Base-by-base conservation (phyloP, 1,284 basidiomycete species). In the Heterobasidion irregulare region DNA sequence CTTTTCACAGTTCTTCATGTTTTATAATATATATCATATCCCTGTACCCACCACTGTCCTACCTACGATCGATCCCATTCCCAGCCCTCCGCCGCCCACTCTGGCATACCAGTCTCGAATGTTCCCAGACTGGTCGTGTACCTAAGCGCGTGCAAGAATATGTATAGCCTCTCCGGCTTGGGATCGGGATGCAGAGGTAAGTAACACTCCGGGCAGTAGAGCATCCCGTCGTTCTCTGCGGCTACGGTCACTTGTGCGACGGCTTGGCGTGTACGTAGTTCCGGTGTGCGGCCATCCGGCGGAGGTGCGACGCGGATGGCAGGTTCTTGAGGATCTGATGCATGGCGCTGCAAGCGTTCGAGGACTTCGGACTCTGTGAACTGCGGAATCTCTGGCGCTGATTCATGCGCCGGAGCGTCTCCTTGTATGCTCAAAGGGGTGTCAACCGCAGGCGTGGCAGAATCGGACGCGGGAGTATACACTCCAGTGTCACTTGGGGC, bases 121-220 rank as follows among this genome's bases (percentile, higher is more conserved):
- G 71, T 67, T 0, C 89, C 89, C 52, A 91, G 68, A 59, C 83
- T 86, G 6, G 84, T 84, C 54, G 86, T 89, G 70, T 94, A 97
- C 62, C 82, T 77, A 63, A 91, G 71, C 10, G 94, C 94, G 66
- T 98, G 94, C 63, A 98, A 73, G 73, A 94, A 98, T 61, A 98
- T 98, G 70, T 93, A 97, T 56, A 97, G 72, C 57, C 83, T 84
- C 68, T 94, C 91, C 2, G 93, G 92, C 64, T 83, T 84, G 1
- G 94, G 94, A 70, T 98, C 94, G 8, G 92, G 91, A 54, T 94
- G 84, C 8, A 97, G 71, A 13, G 94, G 94, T 34, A 95, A 75
- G 69, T 89, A 96, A 67, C 94, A 98, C 65, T 92, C 88, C 0
- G 80, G 73, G 67, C 94, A 98, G 67, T 89, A 92, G 18, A 78